Evolutionary conservation across 768 basidiomycete species (phyloP).

Genomic region (Boletus vinaceobasis): DNA sequence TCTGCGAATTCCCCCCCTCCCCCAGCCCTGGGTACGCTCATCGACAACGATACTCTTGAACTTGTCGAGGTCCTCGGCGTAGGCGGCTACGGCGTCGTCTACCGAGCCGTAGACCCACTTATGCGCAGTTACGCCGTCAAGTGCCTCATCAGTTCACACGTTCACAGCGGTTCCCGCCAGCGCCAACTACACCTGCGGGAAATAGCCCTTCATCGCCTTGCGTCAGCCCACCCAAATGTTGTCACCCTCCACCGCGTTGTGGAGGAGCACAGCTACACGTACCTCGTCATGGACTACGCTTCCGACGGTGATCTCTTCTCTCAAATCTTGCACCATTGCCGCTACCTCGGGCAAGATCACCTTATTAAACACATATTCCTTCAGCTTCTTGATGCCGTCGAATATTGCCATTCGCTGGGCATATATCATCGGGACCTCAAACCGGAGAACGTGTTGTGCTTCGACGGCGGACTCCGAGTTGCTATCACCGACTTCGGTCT

Average conservation of each 20-base stretch:
- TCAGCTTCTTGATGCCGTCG: constrained; percentile 90
- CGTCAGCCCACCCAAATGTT: constrained; percentile 73
- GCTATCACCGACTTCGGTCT: constrained; percentile 95
- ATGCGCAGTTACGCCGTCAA: constrained; percentile 81
- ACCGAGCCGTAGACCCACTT: constrained; percentile 69
- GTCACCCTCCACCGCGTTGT: constrained; percentile 88
- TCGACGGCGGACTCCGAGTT: constrained; percentile 69
- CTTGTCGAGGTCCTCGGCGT: constrained; percentile 85
- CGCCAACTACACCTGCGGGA: constrained; percentile 84
- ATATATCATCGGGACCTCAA: constrained; percentile 98
- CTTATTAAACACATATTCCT: constrained; percentile 89
- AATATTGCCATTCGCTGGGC: constrained; percentile 86
- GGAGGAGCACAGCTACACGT: constrained; percentile 77
- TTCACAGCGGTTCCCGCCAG: constrained; percentile 47
- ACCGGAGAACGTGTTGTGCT: constrained; percentile 93
- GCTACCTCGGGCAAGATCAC: constrained; percentile 79
- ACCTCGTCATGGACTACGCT: constrained; percentile 92
- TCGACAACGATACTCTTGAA: constrained; percentile 80
- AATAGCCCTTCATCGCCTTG: constrained; percentile 75
- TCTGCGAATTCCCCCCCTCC: constrained; percentile 43
- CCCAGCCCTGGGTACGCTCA: constrained; percentile 65
- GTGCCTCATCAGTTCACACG: constrained; percentile 65
- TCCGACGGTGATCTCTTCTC: constrained; percentile 89
- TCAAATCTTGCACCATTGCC: constrained; percentile 72
- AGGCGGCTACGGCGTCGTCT: constrained; percentile 95